Evolutionary conservation across 208 protist genomes (phyloP).

Genomic region (Phytomonas francai): DNA sequence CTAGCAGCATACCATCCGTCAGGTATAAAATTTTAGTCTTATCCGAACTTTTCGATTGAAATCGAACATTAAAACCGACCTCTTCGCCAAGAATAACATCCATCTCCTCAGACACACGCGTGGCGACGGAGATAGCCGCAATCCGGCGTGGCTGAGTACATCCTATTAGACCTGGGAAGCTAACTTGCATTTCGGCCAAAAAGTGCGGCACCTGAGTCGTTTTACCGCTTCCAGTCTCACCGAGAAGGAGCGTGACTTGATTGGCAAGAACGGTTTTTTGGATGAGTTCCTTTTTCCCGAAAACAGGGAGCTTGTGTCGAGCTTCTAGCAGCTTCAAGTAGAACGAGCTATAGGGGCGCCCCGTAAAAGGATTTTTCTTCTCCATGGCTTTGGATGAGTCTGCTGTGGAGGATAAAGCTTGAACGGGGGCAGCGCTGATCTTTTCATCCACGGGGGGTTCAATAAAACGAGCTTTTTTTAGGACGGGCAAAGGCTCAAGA

Average conservation of each 20-base stretch:
- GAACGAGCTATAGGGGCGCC: slow-evolving; percentile 27
- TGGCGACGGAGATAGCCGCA: slow-evolving; percentile 97
- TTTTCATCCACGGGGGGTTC: too few relatives aligned
- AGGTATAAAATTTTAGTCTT: slow-evolving; percentile 98
- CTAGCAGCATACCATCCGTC: slow-evolving; percentile 98
- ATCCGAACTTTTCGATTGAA: slow-evolving; percentile 91
- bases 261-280: slow-evolving; percentile 55
- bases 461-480: too few relatives aligned
- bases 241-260: slow-evolving; percentile 88
- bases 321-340: slow-evolving; percentile 37
- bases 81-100: slow-evolving; percentile 94
- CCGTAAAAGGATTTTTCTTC: slow-evolving; percentile 34
- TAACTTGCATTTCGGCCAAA: slow-evolving; percentile 42
- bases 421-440: too few relatives aligned
- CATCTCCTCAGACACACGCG: slow-evolving; percentile 97
- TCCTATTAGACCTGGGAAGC: slow-evolving; percentile 20
- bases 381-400: slow-evolving; percentile 1
- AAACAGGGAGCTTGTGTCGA: slow-evolving; percentile 62
- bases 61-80: slow-evolving; percentile 98
- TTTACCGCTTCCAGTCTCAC: slow-evolving; percentile 96
- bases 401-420: too few relatives aligned
- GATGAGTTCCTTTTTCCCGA: slow-evolving; percentile 36
- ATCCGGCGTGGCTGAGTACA: slow-evolving; percentile 99
- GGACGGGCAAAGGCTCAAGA: too few relatives aligned
- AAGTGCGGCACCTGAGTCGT: slow-evolving; percentile 96